Conservation (phyloP, 139 green algal genomes). For the Zygnema cylindricum region DNA sequence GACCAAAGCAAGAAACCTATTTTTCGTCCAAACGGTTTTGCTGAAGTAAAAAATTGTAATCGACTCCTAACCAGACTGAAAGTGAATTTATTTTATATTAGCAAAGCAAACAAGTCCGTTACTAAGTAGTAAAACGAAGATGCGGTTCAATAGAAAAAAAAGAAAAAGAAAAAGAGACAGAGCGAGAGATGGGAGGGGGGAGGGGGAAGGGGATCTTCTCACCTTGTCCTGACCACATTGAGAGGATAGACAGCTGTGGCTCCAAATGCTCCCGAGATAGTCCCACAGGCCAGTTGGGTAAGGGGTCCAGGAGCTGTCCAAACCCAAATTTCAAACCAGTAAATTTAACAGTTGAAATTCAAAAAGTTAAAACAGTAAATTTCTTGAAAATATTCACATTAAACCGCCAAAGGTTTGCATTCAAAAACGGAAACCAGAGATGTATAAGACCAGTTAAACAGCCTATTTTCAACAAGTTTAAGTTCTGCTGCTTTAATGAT, state of each 20-base stretch:
- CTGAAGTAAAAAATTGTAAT: too few relatives aligned
- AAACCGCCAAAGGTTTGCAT: constrained; percentile 90
- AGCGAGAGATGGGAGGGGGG: too few relatives aligned
- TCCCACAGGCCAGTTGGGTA: constrained; percentile 27
- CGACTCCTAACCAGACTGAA: neutral
- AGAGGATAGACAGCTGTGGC: constrained; percentile 54
- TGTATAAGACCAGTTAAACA: too few relatives aligned
- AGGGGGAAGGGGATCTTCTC: constrained; percentile 52
- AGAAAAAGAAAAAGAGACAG: neutral
- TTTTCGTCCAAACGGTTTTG: too few relatives aligned
- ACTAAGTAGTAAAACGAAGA: neutral
- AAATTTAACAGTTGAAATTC: constrained; percentile 83
- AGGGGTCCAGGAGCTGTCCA: too few relatives aligned
- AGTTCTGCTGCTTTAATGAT: too few relatives aligned
- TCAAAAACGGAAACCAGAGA: constrained; percentile 70
- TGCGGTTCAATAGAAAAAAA: neutral
- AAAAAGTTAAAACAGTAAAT: constrained; percentile 81
- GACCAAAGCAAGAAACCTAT: too few relatives aligned
- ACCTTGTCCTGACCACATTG: constrained; percentile 43
- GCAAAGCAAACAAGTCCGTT: neutral
- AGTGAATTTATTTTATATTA: neutral
- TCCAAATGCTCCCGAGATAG: constrained; percentile 63
- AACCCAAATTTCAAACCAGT: constrained; percentile 78
- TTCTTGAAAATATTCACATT: constrained; percentile 91
- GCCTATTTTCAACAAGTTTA: too few relatives aligned